Conservation (phyloP, 495 filamentous ascomycete species). For the Annulohypoxylon stygium region DNA sequence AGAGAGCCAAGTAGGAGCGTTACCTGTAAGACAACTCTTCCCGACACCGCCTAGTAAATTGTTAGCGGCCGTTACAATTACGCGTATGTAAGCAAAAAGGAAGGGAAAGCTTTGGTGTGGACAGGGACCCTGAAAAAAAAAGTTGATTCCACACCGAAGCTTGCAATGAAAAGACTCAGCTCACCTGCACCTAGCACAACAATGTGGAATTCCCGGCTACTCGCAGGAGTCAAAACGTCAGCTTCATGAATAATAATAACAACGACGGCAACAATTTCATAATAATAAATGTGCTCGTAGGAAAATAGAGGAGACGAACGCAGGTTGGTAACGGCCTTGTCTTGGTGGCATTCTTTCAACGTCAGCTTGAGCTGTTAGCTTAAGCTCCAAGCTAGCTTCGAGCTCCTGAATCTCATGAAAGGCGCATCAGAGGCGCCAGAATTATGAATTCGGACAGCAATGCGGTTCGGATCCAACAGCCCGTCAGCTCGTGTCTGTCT, state of each 20-base stretch:
- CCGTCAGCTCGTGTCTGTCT: slow-evolving; percentile 41
- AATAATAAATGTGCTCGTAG: background rate
- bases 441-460: slow-evolving; percentile 27
- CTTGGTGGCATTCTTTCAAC: slow-evolving; percentile 47
- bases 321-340: slow-evolving; percentile 43
- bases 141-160: slow-evolving; percentile 22
- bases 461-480: slow-evolving; percentile 18
- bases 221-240: slow-evolving; percentile 38
- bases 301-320: slow-evolving; percentile 36
- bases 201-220: slow-evolving; percentile 88
- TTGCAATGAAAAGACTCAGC: slow-evolving; percentile 59
- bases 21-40: slow-evolving; percentile 98
- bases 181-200: slow-evolving; percentile 90
- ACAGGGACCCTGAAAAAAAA: slow-evolving; percentile 19
- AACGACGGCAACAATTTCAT: background rate
- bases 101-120: slow-evolving; percentile 16
- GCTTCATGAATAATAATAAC: slow-evolving; percentile 13
- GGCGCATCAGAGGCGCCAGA: slow-evolving; percentile 40
- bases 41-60: slow-evolving; percentile 84
- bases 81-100: slow-evolving; percentile 35
- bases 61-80: slow-evolving; percentile 50
- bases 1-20: slow-evolving; percentile 32
- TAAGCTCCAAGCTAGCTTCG: slow-evolving; percentile 43
- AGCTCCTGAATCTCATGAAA: slow-evolving; percentile 41
- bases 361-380: slow-evolving; percentile 24